Evolutionary conservation across 2,329 filamentous ascomycete genomes (phyloP).

Genomic region (Fusarium lateritium): DNA sequence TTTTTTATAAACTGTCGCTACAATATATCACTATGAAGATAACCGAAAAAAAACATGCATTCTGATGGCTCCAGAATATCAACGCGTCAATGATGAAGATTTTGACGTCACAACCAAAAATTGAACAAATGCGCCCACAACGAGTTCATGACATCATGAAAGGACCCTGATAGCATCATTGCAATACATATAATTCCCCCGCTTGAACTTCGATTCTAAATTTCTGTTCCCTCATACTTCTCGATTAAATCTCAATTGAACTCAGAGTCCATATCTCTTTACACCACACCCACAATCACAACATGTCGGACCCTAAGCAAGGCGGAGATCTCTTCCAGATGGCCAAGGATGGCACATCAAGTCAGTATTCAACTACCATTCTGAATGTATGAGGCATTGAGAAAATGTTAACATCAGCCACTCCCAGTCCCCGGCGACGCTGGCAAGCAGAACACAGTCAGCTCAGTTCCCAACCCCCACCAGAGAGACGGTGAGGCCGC

Average conservation of each 20-base stretch:
- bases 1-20: fast-evolving
- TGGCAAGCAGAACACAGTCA: conserved; percentile 25
- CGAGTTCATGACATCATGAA: conserved; percentile 32
- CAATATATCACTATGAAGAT: too few species aligned
- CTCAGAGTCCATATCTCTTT: too few species aligned
- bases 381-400: fast-evolving
- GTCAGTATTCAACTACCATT: neutral
- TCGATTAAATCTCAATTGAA: too few species aligned
- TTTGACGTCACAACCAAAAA: conserved; percentile 30
- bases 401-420: fast-evolving
- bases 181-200: neutral
- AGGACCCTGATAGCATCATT: neutral
- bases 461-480: conserved; percentile 22
- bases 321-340: conserved; percentile 35
- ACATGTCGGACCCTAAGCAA: conserved; percentile 30
- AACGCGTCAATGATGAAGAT: conserved; percentile 23
- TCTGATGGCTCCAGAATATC: conserved; percentile 5
- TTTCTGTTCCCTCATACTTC: neutral
- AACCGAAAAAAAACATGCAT: neutral
- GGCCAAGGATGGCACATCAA: conserved; percentile 34
- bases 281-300: neutral
- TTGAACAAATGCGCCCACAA: neutral
- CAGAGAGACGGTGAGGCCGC: conserved; percentile 17
- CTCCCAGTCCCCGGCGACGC: conserved; percentile 19
- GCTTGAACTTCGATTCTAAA: neutral